Evolutionary conservation across 1,284 basidiomycete genomes (phyloP).

Genomic region (Melampsora larici-populina): DNA sequence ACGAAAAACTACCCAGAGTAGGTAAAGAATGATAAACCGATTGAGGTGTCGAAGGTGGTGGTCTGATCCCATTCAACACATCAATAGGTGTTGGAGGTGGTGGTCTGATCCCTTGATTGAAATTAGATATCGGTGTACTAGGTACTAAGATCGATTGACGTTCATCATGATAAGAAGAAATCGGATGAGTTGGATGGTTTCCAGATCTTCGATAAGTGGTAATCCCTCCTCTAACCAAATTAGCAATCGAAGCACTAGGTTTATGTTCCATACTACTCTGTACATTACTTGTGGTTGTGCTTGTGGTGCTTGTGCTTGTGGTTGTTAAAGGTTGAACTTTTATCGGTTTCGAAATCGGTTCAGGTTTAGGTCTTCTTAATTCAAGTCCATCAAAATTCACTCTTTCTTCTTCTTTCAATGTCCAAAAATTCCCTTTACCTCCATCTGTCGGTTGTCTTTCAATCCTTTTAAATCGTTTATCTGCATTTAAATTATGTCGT

Average conservation of each 20-base stretch:
- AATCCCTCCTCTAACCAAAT: not conserved
- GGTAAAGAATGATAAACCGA: not conserved
- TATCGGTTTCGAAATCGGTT: not conserved
- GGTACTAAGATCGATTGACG: not conserved
- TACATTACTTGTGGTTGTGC: not conserved
- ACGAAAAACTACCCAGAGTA: not conserved
- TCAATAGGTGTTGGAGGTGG: not conserved
- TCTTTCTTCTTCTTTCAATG: slow-evolving; percentile 23
- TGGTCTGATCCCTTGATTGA: not conserved
- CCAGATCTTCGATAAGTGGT: not conserved
- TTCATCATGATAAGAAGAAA: not conserved
- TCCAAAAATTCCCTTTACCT: slow-evolving; percentile 42
- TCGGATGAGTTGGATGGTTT: too few relatives aligned
- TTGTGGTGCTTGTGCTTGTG: too few relatives aligned
- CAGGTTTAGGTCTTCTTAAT: slow-evolving; percentile 10
- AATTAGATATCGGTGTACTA: not conserved
- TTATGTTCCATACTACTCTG: not conserved
- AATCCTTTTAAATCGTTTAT: slow-evolving; percentile 36
- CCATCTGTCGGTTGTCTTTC: slow-evolving; percentile 28
- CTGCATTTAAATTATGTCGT: slow-evolving; percentile 38
- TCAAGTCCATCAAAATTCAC: slow-evolving; percentile 35
- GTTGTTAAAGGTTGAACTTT: slow-evolving; percentile 5
- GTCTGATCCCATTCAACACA: not conserved
- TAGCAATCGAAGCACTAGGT: not conserved
- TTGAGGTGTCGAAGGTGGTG: not conserved